phyloP scores from a whole-genome alignment of 768 basidiomycete genomes.

The Tricholomella constricta region DNA sequence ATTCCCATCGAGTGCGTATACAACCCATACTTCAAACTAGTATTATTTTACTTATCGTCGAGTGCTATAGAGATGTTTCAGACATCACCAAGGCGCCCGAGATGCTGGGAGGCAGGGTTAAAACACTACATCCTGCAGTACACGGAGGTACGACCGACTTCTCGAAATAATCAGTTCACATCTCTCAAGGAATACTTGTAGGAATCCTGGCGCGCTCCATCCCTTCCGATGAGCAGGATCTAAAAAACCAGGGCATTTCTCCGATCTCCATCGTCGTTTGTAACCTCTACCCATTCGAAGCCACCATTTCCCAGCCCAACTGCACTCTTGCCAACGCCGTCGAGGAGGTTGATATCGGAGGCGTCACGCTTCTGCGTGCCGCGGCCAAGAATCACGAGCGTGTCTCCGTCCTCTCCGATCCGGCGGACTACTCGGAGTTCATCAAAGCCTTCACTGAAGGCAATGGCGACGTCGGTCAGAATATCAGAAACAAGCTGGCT shows the following conservation, averaged over 20 bases:
- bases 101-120: slow-evolving; percentile 98
- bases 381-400: slow-evolving; percentile 98
- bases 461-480: slow-evolving; percentile 73
- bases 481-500: slow-evolving; percentile 76
- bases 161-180: slow-evolving; percentile 7
- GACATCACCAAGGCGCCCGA: slow-evolving; percentile 98
- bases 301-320: slow-evolving; percentile 83
- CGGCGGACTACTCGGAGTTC: slow-evolving; percentile 84
- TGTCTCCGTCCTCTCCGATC: slow-evolving; percentile 87
- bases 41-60: slow-evolving; percentile 1
- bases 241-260: slow-evolving; percentile 80
- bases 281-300: slow-evolving; percentile 97
- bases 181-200: slow-evolving; percentile 27
- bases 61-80: slow-evolving; percentile 79
- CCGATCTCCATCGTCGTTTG: slow-evolving; percentile 97
- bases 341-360: slow-evolving; percentile 98
- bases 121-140: slow-evolving; percentile 96
- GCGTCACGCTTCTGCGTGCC: slow-evolving; percentile 94
- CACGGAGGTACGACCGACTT: slow-evolving; percentile 73
- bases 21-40: not conserved
- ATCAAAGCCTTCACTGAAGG: slow-evolving; percentile 74
- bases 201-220: slow-evolving; percentile 95
- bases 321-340: slow-evolving; percentile 92
- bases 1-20: slow-evolving; percentile 82
- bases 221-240: slow-evolving; percentile 86